Base-by-base conservation (phyloP, 2,329 filamentous ascomycete species). In the Fusarium sp. region DNA sequence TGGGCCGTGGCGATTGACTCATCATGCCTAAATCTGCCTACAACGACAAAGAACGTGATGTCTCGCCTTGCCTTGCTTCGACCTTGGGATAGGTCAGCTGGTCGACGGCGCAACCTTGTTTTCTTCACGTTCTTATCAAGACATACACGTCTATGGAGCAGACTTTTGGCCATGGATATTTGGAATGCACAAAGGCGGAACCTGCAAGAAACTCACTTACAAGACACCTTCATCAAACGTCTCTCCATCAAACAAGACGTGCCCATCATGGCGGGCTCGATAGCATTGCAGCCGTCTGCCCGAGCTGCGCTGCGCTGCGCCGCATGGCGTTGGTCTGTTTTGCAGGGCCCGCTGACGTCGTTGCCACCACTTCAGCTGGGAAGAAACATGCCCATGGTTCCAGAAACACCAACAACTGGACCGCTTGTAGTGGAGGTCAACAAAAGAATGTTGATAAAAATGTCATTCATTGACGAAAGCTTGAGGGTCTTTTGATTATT, bases 181-280 rank as follows among this genome's bases (percentile, higher is more conserved):
- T 57, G 70, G 62, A 67, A 68, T 64, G 24, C 43, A n/a, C 31
- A 35, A 37, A 59, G 50, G 57, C 27, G 54, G 54, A 52, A 64
- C 35, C 24, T 27, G 35, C 31, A 14, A 61, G 13, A 60, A 60
- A 66, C 45, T 54, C 24, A 56, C 24, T 54, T 35, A 35, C 33
- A 35, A 50, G 18, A 64, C 27, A 33, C 35, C 20, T 48, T 41
- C 29, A 58, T 50, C 29, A 64, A 65, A 41, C 60, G 13, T 52
- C 16, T 64, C 27, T 24, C 31, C 60, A 50, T 35, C 16, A 22
- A 6, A 62, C 33, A 45, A 33, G 41, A 60, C n/a, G 56, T 48
- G 29, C 31, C 48, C 41, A 48, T 45, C 39, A 20, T 48, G 37
- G n/a, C 9, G 29, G 37, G 6, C 29, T 33, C 27, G 2, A 31